Evolutionary conservation across 371 early-diverging fungal species (phyloP).

Genomic region (Mortierella sp.): DNA sequence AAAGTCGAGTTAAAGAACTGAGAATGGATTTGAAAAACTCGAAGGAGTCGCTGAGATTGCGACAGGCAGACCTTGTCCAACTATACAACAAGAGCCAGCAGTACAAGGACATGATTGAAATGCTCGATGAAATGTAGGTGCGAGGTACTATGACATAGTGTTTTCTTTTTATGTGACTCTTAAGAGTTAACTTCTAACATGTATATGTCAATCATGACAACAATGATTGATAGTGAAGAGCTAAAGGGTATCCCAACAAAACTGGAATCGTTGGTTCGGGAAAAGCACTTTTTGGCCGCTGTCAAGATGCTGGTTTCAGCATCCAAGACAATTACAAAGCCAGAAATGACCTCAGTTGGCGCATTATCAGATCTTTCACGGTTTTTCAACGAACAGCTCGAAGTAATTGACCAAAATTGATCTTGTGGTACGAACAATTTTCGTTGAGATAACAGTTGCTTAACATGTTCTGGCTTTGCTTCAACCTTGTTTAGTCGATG

Average conservation of each 20-base stretch:
- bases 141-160: neutral
- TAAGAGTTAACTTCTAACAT: neutral
- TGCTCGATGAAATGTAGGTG: conserved; percentile 80
- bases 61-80: conserved; percentile 81
- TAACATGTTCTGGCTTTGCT: neutral
- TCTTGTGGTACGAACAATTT: neutral
- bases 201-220: neutral
- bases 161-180: neutral
- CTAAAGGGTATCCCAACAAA: conserved; percentile 84
- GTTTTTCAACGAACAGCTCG: conserved; percentile 77
- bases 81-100: conserved; percentile 85
- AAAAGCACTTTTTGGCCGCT: conserved; percentile 87
- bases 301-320: conserved; percentile 78
- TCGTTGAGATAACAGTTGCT: neutral
- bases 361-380: conserved; percentile 84
- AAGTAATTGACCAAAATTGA: conserved; percentile 56
- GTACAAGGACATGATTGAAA: conserved; percentile 85
- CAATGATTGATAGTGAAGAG: conserved; percentile 74
- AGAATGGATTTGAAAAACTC: conserved; percentile 74
- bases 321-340: conserved; percentile 73
- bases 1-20: conserved; percentile 76
- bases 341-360: conserved; percentile 86
- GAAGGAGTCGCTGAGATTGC: conserved; percentile 76
- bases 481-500: conserved; percentile 61
- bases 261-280: conserved; percentile 76